Evolutionary conservation across 306 rosid genomes (phyloP).

Genomic region (Quercus robur): DNA sequence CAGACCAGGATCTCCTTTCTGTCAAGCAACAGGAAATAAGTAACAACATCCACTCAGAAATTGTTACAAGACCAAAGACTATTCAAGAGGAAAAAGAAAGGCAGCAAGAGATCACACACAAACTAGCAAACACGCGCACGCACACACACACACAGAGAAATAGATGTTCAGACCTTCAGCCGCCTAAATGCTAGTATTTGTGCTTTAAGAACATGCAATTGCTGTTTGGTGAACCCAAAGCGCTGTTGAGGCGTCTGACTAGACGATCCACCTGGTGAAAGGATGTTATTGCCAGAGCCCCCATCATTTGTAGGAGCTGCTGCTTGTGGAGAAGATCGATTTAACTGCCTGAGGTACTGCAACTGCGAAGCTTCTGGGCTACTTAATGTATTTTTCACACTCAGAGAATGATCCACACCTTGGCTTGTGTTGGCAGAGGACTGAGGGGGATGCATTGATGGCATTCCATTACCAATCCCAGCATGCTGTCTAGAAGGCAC

Average conservation of each 20-base stretch:
- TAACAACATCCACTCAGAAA: constrained; percentile 18
- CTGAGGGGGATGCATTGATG: constrained; percentile 55
- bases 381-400: constrained; percentile 40
- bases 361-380: constrained; percentile 55
- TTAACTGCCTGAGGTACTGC: constrained; percentile 57
- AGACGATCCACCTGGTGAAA: constrained; percentile 51
- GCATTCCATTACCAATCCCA: constrained; percentile 63
- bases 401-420: constrained; percentile 52
- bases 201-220: constrained; percentile 93
- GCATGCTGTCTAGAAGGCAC: constrained; percentile 53
- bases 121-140: not conserved
- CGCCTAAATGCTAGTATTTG: constrained; percentile 96
- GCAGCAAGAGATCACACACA: not conserved
- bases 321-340: constrained; percentile 62
- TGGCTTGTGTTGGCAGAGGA: constrained; percentile 52
- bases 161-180: constrained; percentile 62
- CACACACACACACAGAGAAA: constrained; percentile 8
- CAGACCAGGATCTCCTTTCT: constrained; percentile 91
- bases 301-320: constrained; percentile 53
- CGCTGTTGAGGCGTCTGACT: constrained; percentile 52
- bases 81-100: constrained; percentile 9
- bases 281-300: constrained; percentile 43
- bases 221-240: constrained; percentile 77
- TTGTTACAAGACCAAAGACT: constrained; percentile 4
- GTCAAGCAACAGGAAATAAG: constrained; percentile 34